Evolutionary conservation across 495 filamentous ascomycete genomes (phyloP).

Genomic region (Neurospora terricola): DNA sequence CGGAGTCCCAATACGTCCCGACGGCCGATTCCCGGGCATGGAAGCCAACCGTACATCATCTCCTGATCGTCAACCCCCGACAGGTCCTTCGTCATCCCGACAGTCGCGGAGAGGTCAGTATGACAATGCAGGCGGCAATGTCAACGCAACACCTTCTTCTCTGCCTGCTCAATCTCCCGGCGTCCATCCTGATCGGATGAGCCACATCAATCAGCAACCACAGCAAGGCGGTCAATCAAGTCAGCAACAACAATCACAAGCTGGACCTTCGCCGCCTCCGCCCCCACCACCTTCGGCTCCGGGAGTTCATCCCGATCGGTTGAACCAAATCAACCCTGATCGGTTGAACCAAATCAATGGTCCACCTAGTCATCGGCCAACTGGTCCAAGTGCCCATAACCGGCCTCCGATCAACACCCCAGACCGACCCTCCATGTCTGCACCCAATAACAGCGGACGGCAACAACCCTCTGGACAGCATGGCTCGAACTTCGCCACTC

Average conservation of each 20-base stretch:
- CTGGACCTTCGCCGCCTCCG: slow-evolving; percentile 8
- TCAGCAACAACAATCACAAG: slow-evolving; percentile 6
- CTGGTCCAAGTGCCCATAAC: slow-evolving; percentile 14
- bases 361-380: slow-evolving; percentile 6
- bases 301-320: slow-evolving; percentile 4
- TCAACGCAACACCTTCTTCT: slow-evolving; percentile 20
- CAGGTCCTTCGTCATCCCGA: slow-evolving; percentile 37
- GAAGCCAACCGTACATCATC: slow-evolving; percentile 31
- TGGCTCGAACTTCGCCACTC: slow-evolving; percentile 28
- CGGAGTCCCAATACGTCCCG: slow-evolving; percentile 24
- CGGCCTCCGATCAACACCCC: slow-evolving; percentile 23
- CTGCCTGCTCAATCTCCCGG: slow-evolving; percentile 18
- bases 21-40: slow-evolving; percentile 23
- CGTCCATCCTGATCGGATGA: slow-evolving; percentile 35
- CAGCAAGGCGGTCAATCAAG: background rate
- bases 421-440: slow-evolving; percentile 24
- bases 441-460: slow-evolving; percentile 12
- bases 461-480: slow-evolving; percentile 14
- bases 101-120: slow-evolving; percentile 26
- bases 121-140: slow-evolving; percentile 13
- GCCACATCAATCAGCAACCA: slow-evolving; percentile 21
- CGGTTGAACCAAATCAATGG: slow-evolving; percentile 30
- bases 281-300: slow-evolving; percentile 17
- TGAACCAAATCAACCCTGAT: slow-evolving; percentile 38
- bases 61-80: slow-evolving; percentile 39